Conservation (phyloP, 257 asterid genomes). For the Solanum ossicruentum region DNA sequence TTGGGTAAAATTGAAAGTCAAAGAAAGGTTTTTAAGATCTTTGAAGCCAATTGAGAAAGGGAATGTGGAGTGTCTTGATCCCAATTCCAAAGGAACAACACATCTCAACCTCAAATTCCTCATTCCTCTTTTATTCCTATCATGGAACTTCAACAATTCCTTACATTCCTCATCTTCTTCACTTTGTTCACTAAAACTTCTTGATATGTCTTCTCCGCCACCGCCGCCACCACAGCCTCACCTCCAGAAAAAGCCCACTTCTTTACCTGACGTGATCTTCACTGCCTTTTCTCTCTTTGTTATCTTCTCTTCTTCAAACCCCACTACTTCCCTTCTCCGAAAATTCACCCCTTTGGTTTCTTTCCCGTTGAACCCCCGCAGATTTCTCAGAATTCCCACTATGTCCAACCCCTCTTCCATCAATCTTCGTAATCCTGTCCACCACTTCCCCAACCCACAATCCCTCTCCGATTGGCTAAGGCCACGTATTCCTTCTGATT, state of each 20-base stretch:
- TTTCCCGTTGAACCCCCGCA: slow-evolving; percentile 41
- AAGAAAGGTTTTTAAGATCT: neutral
- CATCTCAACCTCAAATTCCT: slow-evolving; percentile 31
- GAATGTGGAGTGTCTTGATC: slow-evolving; percentile 10
- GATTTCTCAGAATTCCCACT: slow-evolving; percentile 30
- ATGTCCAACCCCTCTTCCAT: slow-evolving; percentile 35
- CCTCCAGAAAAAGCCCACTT: slow-evolving; percentile 34
- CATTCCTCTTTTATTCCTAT: neutral
- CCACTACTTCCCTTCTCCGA: slow-evolving; percentile 10
- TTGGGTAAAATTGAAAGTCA: neutral
- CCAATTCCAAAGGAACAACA: slow-evolving; percentile 2
- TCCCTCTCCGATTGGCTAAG: slow-evolving; percentile 36
- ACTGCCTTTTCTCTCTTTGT: slow-evolving; percentile 62
- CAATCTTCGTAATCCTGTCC: slow-evolving; percentile 17
- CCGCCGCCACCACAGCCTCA: slow-evolving; percentile 32
- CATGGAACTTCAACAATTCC: neutral
- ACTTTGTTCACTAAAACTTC: neutral
- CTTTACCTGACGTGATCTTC: slow-evolving; percentile 65
- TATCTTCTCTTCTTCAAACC: slow-evolving; percentile 54
- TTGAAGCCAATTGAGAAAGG: neutral
- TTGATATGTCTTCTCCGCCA: slow-evolving; percentile 26
- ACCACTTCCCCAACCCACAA: slow-evolving; percentile 64
- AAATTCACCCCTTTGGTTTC: slow-evolving; percentile 30
- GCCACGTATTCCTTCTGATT: slow-evolving; percentile 46
- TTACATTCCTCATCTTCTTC: neutral